These are phyloP conservation scores for Pseudoturritis turrita DNA, from an alignment of 345 rosid genomes.

Conservation along the genomic window DNA sequence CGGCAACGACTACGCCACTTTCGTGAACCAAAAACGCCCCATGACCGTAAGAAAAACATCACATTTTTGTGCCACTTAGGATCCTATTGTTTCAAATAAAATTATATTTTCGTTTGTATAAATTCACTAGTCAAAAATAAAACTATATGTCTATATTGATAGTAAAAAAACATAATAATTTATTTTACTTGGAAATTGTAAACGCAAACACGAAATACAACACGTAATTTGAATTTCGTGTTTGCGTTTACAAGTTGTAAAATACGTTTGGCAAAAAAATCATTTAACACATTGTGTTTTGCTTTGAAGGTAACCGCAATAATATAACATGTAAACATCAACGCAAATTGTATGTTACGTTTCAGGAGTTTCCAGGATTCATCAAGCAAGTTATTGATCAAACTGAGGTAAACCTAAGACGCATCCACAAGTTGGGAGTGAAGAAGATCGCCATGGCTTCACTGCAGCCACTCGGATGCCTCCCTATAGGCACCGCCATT, in stretches of 20 bases:
- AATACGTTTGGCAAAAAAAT: no score
- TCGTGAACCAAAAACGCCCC: slow-evolving; percentile 38
- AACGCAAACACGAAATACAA: not conserved
- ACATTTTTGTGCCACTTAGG: not conserved
- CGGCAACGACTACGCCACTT: slow-evolving; percentile 72
- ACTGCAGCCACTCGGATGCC: slow-evolving; percentile 75
- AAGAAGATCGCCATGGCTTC: slow-evolving; percentile 42
- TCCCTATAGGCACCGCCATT: slow-evolving; percentile 39
- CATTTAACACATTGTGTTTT: no score
- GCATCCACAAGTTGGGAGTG: slow-evolving; percentile 55
- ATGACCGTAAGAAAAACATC: slow-evolving; percentile 35
- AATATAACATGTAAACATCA: not conserved
- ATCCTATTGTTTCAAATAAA: not conserved
- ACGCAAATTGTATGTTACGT: not conserved
- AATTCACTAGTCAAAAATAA: not conserved
- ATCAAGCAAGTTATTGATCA: slow-evolving; percentile 51
- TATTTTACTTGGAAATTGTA: no score
- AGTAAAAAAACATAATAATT: no score
- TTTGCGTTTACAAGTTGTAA: no score
- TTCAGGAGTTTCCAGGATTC: slow-evolving; percentile 48
- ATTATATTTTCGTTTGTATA: not conserved
- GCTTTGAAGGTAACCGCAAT: no score
- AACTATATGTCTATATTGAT: not conserved
- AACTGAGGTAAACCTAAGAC: slow-evolving; percentile 38
- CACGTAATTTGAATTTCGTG: no score